Evolutionary conservation across 257 asterid species (phyloP).

Genomic region (Solanum paucissectum): DNA sequence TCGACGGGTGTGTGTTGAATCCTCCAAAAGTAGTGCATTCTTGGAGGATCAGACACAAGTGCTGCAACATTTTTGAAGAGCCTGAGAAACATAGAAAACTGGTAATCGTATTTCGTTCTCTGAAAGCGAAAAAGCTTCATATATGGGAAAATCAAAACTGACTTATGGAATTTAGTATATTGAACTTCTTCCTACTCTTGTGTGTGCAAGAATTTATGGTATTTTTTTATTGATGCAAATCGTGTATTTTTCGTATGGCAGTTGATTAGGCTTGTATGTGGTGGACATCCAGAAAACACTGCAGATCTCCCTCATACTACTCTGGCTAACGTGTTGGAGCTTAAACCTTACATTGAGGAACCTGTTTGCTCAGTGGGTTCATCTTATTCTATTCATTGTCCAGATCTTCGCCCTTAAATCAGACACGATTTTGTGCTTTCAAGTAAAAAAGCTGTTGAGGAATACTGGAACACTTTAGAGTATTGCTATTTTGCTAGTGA

Average conservation of each 20-base stretch:
- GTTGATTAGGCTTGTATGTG: conserved; percentile 77
- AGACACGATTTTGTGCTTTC: conserved; percentile 93
- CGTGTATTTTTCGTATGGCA: conserved; percentile 28
- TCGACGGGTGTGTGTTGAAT: background rate
- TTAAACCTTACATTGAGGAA: conserved; percentile 90
- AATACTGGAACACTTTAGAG: conserved; percentile 89
- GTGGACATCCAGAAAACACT: conserved; percentile 43
- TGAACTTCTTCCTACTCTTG: background rate
- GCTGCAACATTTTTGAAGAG: background rate
- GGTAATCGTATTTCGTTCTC: too few relatives aligned
- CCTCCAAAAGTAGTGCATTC: background rate
- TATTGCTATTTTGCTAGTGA: conserved; percentile 72
- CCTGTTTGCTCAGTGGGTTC: conserved; percentile 43
- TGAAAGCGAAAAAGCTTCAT: background rate
- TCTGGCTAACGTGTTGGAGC: conserved; percentile 72
- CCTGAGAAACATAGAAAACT: background rate
- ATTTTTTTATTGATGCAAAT: background rate
- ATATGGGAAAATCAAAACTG: background rate
- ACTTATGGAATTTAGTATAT: background rate
- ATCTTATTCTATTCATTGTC: conserved; percentile 32
- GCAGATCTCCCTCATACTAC: conserved; percentile 37
- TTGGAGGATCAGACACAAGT: background rate
- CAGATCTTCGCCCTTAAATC: conserved; percentile 84
- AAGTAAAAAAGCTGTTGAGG: conserved; percentile 63
- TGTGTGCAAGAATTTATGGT: background rate